Conservation (phyloP, 345 rosid species). For the Xanthoceras sorbifolium region DNA sequence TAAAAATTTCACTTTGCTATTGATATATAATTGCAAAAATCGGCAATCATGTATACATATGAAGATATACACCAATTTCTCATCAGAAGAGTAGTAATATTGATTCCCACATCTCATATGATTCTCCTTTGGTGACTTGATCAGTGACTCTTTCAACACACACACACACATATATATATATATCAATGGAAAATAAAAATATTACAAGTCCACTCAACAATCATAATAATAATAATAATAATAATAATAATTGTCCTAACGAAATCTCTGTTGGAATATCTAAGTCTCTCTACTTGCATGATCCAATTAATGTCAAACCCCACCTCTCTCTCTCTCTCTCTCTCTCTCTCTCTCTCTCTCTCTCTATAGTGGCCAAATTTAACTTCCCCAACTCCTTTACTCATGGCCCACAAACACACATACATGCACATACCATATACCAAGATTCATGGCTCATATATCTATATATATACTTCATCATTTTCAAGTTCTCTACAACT, state of each 20-base stretch:
- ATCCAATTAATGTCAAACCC: not conserved
- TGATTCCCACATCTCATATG: not conserved
- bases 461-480: slow-evolving; percentile 13
- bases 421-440: not conserved
- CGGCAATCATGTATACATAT: too few relatives aligned
- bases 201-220: not conserved
- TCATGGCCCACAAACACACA: slow-evolving; percentile 17
- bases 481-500: not conserved
- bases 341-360: not conserved
- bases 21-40: not conserved
- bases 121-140: not conserved
- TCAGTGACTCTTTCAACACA: slow-evolving; percentile 16
- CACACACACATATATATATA: too few relatives aligned
- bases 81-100: not conserved
- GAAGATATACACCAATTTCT: not conserved
- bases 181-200: slow-evolving; percentile 8
- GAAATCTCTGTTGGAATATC: slow-evolving; percentile 21
- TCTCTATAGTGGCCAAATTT: slow-evolving; percentile 11
- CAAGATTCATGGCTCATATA: not conserved
- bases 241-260: not conserved
- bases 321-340: not conserved
- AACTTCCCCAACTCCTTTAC: slow-evolving; percentile 13
- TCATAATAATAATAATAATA: not conserved
- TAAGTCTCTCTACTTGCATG: not conserved
- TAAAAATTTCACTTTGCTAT: not conserved